These are phyloP conservation scores for Penicillium cosmopolitanum DNA, from an alignment of 495 filamentous ascomycete species.

Conservation along the genomic window DNA sequence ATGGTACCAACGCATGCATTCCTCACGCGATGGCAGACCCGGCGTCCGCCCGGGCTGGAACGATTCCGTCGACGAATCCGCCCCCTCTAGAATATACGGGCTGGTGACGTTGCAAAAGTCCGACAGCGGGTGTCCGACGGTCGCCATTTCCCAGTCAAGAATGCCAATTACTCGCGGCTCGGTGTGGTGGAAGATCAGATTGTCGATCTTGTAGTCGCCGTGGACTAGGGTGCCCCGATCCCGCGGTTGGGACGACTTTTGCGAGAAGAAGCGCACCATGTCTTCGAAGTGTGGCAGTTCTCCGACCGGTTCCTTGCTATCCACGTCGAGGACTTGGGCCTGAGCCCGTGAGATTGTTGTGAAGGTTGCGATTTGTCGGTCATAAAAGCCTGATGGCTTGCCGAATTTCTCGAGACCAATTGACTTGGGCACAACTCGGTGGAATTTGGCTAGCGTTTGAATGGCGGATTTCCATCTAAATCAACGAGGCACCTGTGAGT, in stretches of 20 bases:
- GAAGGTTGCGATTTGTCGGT: conserved; percentile 83
- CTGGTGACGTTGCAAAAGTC: conserved; percentile 81
- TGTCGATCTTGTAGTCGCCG: conserved; percentile 98
- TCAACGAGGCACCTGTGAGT: background rate
- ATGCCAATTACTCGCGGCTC: conserved; percentile 91
- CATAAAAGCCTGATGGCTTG: conserved; percentile 77
- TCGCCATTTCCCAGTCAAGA: conserved; percentile 97
- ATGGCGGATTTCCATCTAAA: conserved; percentile 81
- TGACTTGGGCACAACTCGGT: conserved; percentile 67
- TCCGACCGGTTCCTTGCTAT: conserved; percentile 75
- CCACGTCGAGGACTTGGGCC: conserved; percentile 71
- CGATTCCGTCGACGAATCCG: conserved; percentile 36
- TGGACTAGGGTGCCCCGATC: conserved; percentile 84
- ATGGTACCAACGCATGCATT: conserved; percentile 77
- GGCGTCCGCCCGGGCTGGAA: conserved; percentile 66
- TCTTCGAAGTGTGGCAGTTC: conserved; percentile 80
- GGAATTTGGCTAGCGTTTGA: conserved; percentile 81
- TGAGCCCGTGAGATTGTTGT: conserved; percentile 76
- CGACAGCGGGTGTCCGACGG: conserved; percentile 88
- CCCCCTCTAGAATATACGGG: conserved; percentile 62
- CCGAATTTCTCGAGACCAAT: conserved; percentile 76
- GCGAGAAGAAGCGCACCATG: conserved; percentile 77
- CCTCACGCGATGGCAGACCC: conserved; percentile 73
- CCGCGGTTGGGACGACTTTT: conserved; percentile 65
- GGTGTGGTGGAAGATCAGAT: conserved; percentile 88